phyloP scores from a whole-genome alignment of 805 yeast species.

The Ascoidea tarda region DNA sequence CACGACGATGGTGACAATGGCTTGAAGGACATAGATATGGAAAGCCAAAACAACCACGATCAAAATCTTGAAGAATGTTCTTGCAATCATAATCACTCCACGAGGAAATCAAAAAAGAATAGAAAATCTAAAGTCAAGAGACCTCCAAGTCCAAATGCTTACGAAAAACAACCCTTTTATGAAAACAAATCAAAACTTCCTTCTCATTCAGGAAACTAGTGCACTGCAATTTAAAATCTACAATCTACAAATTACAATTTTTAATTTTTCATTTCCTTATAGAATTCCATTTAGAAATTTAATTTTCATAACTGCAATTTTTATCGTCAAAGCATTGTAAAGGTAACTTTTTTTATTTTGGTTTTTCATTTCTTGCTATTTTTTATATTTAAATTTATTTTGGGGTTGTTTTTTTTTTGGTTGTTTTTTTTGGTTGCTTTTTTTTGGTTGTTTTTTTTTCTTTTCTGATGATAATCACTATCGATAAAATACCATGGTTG shows the following conservation, averaged over 20 bases:
- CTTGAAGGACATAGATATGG: background rate
- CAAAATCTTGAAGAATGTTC: background rate
- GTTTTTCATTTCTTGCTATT: no score
- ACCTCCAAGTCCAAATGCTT: conserved; percentile 57
- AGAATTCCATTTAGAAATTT: background rate
- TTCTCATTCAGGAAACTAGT: background rate
- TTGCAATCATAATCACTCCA: background rate
- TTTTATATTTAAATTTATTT: no score
- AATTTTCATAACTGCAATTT: no score
- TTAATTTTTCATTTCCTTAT: conserved; percentile 12
- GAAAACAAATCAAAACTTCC: background rate
- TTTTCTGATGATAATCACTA: no score
- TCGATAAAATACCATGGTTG: no score
- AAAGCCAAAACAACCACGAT: background rate
- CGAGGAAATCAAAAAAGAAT: conserved; percentile 19
- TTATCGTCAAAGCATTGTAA: no score
- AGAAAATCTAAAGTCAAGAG: conserved; percentile 18
- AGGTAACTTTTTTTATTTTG: no score
- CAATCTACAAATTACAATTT: background rate
- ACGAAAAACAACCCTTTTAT: conserved; percentile 74
- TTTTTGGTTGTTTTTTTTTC: no score
- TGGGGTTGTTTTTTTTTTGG: no score
- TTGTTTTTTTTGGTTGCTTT: no score
- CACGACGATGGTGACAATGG: conserved; percentile 2
- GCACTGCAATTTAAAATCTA: background rate